Base-by-base conservation (phyloP, 495 filamentous ascomycete genomes). In the Amphirosellinia nigrospora region DNA sequence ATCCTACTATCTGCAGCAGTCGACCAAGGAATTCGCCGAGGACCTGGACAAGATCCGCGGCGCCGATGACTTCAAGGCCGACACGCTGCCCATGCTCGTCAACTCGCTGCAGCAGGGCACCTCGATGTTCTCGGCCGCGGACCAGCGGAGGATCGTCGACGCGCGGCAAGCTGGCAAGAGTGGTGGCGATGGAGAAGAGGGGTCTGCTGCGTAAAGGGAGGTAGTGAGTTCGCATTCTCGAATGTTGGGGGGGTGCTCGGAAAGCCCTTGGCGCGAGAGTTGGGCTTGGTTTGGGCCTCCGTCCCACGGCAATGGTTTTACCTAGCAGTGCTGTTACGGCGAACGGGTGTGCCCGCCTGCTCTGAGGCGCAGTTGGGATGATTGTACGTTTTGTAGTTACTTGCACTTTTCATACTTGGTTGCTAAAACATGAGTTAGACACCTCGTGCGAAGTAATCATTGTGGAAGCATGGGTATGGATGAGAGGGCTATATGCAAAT, bases 1-100 rank as follows among this genome's bases (percentile, higher is more conserved):
- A 19, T 81, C 85, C 34, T 89, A 85, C 76, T 93, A 93, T 77
- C 85, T 93, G 70, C 85, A 86, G 52, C 85, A 84, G 64, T 80
- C 89, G 21, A 91, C 91, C 7, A 78, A 82, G 11, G 90, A 93
- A 69, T 91, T 93, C 67, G 89, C 87, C 10, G 89, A 93, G 43
- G 91, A 93, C 75, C 81, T 94, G 32, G 89, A 93, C 78, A 84
- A 85, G 70, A 76, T 93, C 11, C 87, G 91, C 32, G 78, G 73
- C 45, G 88, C 91, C 36, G 85, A 86, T 73, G 91, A 94, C 78
- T 94, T 93, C 74, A 87, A 82, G 64, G 84, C 85, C 65, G 83
- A 85, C 36, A 88, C 87, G 15, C 70, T 93, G 61, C 83, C 84
- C 11, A 81, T 93, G 72, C 81, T 94, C 45, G 82, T 93, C 39